Evolutionary conservation across 768 basidiomycete species (phyloP).

Genomic region (Dacryopinax spathularia): DNA sequence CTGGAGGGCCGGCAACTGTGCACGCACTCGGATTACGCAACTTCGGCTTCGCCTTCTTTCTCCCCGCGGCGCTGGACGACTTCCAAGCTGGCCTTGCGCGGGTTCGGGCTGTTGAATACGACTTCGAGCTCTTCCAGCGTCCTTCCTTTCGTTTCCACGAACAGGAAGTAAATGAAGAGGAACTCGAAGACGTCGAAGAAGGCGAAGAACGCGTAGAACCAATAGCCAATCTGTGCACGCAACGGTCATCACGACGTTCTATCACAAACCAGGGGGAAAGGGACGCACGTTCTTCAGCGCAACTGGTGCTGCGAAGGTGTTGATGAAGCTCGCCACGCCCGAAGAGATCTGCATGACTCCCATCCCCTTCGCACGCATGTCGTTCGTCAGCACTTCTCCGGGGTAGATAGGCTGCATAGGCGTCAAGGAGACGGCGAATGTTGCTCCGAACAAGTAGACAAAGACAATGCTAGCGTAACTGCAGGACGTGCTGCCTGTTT

Average conservation of each 20-base stretch:
- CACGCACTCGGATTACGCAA: not conserved
- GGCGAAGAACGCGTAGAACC: slow-evolving; percentile 14
- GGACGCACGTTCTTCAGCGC: slow-evolving; percentile 37
- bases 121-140: slow-evolving; percentile 26
- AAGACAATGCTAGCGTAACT: not conserved
- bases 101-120: slow-evolving; percentile 18
- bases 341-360: slow-evolving; percentile 46
- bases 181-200: slow-evolving; percentile 20
- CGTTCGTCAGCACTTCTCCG: slow-evolving; percentile 53
- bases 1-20: no score
- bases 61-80: not conserved
- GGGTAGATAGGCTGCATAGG: slow-evolving; percentile 34
- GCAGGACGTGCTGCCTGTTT: not conserved
- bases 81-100: not conserved
- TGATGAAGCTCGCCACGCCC: slow-evolving; percentile 44
- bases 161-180: slow-evolving; percentile 18
- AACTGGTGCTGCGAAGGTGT: slow-evolving; percentile 52
- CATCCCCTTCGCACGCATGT: slow-evolving; percentile 47
- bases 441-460: not conserved
- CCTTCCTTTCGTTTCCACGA: slow-evolving; percentile 19
- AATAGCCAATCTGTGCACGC: not conserved
- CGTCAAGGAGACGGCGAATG: not conserved
- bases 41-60: not conserved
- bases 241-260: not conserved
- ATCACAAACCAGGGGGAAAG: not conserved